A percentile compares a stretch with the other conserved stretches of the same genome.
phyloP scores from a whole-genome alignment of 345 rosid species.

The Gossypium ekmanianum region DNA sequence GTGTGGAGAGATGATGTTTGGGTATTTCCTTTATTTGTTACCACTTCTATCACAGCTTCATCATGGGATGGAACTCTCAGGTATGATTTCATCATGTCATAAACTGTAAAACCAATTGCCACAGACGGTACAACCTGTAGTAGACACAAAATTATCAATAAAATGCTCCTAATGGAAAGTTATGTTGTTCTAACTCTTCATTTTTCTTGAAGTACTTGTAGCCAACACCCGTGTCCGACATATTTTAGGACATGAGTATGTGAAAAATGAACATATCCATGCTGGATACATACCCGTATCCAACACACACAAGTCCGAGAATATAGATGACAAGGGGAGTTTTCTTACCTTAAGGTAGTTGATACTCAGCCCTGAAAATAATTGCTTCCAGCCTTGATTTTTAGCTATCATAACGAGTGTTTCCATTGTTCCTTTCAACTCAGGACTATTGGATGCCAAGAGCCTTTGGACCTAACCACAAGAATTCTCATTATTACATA shows the following conservation, averaged over 20 bases:
- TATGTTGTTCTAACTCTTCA: background rate
- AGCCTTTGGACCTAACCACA: slow-evolving; percentile 66
- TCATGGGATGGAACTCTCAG: slow-evolving; percentile 85
- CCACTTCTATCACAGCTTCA: slow-evolving; percentile 48
- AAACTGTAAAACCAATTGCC: slow-evolving; percentile 91
- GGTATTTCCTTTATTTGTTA: slow-evolving; percentile 43
- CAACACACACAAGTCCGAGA: background rate
- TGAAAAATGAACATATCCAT: too few species aligned
- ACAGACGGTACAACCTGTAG: slow-evolving; percentile 88
- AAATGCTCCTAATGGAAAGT: background rate
- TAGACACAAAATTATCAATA: background rate
- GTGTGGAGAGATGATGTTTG: slow-evolving; percentile 51
- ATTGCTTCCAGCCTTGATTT: slow-evolving; percentile 91
- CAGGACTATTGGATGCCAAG: slow-evolving; percentile 38
- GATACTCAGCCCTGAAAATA: slow-evolving; percentile 90
- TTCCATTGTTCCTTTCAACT: slow-evolving; percentile 65
- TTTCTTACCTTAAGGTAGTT: slow-evolving; percentile 77
- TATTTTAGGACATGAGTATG: background rate
- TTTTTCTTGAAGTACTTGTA: background rate
- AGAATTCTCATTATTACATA: background rate
- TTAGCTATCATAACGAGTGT: slow-evolving; percentile 54
- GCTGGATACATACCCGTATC: background rate
- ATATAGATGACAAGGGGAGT: background rate
- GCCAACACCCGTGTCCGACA: background rate
- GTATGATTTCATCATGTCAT: slow-evolving; percentile 73